Evolutionary conservation across 2,329 filamentous ascomycete genomes (phyloP).

Genomic region (Epichloe festucae): DNA sequence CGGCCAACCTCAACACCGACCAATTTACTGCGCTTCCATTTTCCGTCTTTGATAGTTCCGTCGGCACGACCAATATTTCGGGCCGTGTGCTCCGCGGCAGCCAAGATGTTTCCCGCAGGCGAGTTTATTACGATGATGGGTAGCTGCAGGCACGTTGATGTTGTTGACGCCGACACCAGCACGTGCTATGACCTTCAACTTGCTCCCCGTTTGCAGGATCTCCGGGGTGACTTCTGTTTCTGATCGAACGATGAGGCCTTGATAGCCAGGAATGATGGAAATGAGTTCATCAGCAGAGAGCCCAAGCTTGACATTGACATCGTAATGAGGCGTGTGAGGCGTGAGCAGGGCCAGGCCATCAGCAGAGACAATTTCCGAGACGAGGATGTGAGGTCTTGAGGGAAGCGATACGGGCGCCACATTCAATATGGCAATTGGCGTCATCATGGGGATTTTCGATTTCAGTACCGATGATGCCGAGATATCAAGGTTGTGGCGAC

Average conservation of each 20-base stretch:
- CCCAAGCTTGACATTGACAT: slow-evolving; percentile 55
- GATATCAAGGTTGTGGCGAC: background rate
- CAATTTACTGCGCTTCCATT: slow-evolving; percentile 46
- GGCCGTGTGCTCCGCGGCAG: no score
- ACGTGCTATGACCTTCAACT: slow-evolving; percentile 64
- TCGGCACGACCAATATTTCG: no score
- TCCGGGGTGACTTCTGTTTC: slow-evolving; percentile 67
- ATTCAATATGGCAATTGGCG: slow-evolving; percentile 12
- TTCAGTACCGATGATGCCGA: background rate
- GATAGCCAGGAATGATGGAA: slow-evolving; percentile 55
- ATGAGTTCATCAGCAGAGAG: slow-evolving; percentile 51
- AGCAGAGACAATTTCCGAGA: slow-evolving; percentile 69
- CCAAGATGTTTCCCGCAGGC: no score
- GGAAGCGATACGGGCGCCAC: slow-evolving; percentile 1
- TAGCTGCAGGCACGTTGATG: no score
- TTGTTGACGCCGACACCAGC: slow-evolving; percentile 51
- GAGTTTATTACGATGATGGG: no score
- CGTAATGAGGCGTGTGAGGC: slow-evolving; percentile 45
- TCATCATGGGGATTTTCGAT: slow-evolving; percentile 10
- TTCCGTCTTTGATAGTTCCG: no score
- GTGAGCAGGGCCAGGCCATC: slow-evolving; percentile 61
- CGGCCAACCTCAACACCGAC: slow-evolving; percentile 68
- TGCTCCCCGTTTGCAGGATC: slow-evolving; percentile 51
- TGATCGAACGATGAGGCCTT: slow-evolving; percentile 67
- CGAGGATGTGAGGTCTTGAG: slow-evolving; percentile 41